Base-by-base conservation (phyloP, 176 grass and related monocot species). In the Ensete glaucum region DNA sequence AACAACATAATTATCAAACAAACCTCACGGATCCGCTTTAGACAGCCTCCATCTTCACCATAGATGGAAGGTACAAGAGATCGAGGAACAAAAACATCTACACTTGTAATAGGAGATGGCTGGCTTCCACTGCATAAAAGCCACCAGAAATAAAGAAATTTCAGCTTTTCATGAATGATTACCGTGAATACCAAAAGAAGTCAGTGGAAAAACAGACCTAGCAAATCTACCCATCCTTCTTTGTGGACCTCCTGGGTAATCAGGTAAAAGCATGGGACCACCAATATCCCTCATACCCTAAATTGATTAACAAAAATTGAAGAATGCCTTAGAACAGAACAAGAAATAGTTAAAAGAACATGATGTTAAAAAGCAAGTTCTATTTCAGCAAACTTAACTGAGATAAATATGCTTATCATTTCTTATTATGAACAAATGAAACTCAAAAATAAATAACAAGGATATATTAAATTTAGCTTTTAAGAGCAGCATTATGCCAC, bases 1-100 rank as follows among this genome's bases (percentile, higher is more conserved):
- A 62, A 16, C 20, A 55, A 50, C 63, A 65, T 13, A 34, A 16
- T 57, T 69, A 55, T 22, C 57, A 82, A 74, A 69, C 52, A 80
- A 79, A 89, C 91, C 91, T 99, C 91, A 17, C 84, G 78, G 62
- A 99, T 99, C 67, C 23, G 67, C 67, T 89, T 88, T 76, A 99
- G 80, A 76, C 91, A 99, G 24, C 95, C 95, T 81, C 95, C 91
- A 89, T 89, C 88, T 29, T 90, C 88, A 54, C 93, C 90, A 67
- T 88, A 89, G 53, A 99, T 82, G 76, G 87, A 78, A 73, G 81
- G 88, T 73, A 91, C 74, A 64, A 85, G 4, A 84, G 78, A 76
- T 83, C 81, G 86, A 73, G 91, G 95, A 84, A 99, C 89, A 67
- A 90, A 74, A 74, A 94, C 74, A 89, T 94, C 91, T 60, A 86